These are phyloP conservation scores for Multifurca ochricompacta DNA, from an alignment of 768 basidiomycete genomes.

Conservation along the genomic window DNA sequence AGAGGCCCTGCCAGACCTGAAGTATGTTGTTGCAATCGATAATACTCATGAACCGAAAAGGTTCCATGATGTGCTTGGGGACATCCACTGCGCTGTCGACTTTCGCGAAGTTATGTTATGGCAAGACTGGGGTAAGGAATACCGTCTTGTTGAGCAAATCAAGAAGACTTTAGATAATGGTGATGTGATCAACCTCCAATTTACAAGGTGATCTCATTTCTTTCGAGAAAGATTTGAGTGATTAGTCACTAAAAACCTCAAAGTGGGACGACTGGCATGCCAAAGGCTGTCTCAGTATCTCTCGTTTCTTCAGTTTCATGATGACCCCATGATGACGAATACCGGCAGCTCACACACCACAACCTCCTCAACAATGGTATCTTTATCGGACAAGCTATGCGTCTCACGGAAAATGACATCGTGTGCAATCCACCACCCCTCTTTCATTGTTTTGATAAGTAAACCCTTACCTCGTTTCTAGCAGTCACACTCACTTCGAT, in stretches of 20 bases:
- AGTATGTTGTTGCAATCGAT: constrained; percentile 59
- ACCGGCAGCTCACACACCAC: constrained; percentile 57
- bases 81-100: constrained; percentile 48
- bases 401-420: constrained; percentile 53
- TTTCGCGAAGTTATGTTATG: constrained; percentile 70
- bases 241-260: too few species aligned
- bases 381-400: constrained; percentile 66
- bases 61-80: constrained; percentile 33
- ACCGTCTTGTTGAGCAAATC: constrained; percentile 36
- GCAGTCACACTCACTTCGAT: constrained; percentile 1
- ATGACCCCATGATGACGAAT: neutral
- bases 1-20: constrained; percentile 50
- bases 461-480: neutral
- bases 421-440: constrained; percentile 78
- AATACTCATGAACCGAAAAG: constrained; percentile 39
- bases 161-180: constrained; percentile 40
- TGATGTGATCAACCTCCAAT: constrained; percentile 77
- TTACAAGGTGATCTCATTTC: constrained; percentile 55
- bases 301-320: neutral
- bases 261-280: constrained; percentile 74
- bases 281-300: constrained; percentile 77
- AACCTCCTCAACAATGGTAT: constrained; percentile 75
- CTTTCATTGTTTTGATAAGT: constrained; percentile 90
- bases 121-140: constrained; percentile 45
- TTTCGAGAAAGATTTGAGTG: too few species aligned